Conservation (phyloP, 2,329 filamentous ascomycete species). For the Verticillium klebahnii region DNA sequence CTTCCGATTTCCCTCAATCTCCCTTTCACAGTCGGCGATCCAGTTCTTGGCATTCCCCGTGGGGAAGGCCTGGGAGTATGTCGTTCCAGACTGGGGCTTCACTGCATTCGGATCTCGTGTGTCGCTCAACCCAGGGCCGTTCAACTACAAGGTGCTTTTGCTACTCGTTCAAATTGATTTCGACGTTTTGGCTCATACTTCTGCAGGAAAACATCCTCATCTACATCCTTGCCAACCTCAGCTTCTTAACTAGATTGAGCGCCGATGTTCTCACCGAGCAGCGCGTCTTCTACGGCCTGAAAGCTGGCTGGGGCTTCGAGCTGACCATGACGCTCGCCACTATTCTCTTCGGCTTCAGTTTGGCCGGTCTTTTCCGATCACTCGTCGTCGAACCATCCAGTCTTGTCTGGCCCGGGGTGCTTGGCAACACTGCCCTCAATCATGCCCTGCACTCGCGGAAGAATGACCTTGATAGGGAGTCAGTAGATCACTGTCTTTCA, state of each 20-base stretch:
- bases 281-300: constrained; percentile 36
- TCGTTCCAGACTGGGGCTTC: constrained; percentile 23
- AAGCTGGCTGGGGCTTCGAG: constrained; percentile 39
- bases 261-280: constrained; percentile 29
- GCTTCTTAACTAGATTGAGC: constrained; percentile 32
- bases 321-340: constrained; percentile 34
- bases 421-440: constrained; percentile 43
- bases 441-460: constrained; percentile 33
- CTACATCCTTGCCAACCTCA: constrained; percentile 38
- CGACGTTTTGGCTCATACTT: neutral
- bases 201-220: constrained; percentile 32
- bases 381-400: constrained; percentile 40
- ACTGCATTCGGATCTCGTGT: constrained; percentile 17
- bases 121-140: constrained; percentile 34
- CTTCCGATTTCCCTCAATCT: constrained; percentile 27
- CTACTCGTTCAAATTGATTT: too few species aligned
- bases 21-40: constrained; percentile 26
- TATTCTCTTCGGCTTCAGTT: constrained; percentile 41
- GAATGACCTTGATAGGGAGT: constrained; percentile 18
- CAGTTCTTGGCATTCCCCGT: constrained; percentile 40
- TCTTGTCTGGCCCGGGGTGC: constrained; percentile 48
- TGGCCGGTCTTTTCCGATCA: constrained; percentile 38
- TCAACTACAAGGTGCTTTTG: constrained; percentile 23
- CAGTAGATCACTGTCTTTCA: neutral
- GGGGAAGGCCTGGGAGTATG: constrained; percentile 31